These are phyloP conservation scores for Strobilomyces dryophilus DNA, from an alignment of 768 basidiomycete genomes.

Conservation along the genomic window DNA sequence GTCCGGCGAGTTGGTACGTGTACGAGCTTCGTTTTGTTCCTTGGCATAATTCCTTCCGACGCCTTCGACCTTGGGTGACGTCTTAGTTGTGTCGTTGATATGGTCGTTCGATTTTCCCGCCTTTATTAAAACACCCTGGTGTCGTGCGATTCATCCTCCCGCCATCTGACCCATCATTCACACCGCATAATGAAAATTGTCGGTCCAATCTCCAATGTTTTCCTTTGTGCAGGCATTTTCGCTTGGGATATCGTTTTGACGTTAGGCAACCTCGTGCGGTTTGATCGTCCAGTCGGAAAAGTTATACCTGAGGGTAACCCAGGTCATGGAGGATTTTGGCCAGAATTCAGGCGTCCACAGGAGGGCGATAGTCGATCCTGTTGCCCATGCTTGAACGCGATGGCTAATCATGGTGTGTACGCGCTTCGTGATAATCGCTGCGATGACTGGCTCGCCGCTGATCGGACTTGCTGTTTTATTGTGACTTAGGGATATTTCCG, in stretches of 20 bases:
- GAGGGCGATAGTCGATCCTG: conserved; percentile 64
- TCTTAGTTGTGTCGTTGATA: not conserved
- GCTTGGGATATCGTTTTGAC: conserved; percentile 15
- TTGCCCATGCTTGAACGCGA: conserved; percentile 70
- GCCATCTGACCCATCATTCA: not conserved
- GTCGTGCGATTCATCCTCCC: not conserved
- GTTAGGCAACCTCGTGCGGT: conserved; percentile 11
- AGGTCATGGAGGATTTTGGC: conserved; percentile 62
- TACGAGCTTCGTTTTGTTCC: not conserved
- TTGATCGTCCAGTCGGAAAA: conserved; percentile 39
- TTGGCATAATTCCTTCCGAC: not conserved
- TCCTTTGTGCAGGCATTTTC: not conserved
- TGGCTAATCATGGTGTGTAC: conserved; percentile 72
- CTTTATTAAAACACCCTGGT: conserved; percentile 3
- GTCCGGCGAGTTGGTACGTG: not conserved
- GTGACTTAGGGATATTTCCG: conserved; percentile 38
- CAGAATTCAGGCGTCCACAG: conserved; percentile 54
- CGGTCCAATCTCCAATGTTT: not conserved
- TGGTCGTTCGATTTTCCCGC: not conserved
- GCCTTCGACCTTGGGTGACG: not conserved
- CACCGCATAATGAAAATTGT: conserved; percentile 9
- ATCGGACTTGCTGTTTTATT: not conserved
- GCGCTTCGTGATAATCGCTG: conserved; percentile 40
- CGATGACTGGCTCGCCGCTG: not conserved
- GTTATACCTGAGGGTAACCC: conserved; percentile 51